These are phyloP conservation scores for Colletotrichum karsti DNA, from an alignment of 2,329 filamentous ascomycete species.

Conservation along the genomic window DNA sequence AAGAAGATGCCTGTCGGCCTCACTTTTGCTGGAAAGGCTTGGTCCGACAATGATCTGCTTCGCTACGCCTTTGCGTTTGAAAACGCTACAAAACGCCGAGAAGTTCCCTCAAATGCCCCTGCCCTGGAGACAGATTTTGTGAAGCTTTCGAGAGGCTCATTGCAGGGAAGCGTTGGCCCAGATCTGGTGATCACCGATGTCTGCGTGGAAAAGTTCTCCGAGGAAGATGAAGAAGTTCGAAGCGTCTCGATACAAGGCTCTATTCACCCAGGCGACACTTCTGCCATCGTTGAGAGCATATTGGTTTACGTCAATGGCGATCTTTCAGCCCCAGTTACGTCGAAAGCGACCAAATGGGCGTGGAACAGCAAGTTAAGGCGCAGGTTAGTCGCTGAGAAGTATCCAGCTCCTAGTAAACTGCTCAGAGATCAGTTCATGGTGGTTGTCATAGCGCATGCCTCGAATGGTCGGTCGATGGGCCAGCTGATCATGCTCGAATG, in stretches of 20 bases:
- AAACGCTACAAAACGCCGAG: background rate
- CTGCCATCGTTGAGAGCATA: background rate
- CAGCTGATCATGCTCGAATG: background rate
- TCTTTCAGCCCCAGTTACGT: background rate
- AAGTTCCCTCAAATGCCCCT: background rate
- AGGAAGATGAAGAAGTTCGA: background rate
- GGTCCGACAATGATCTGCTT: conserved; percentile 47
- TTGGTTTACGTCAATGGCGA: conserved; percentile 3
- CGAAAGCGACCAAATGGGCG: background rate
- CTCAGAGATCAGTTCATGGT: conserved; percentile 17
- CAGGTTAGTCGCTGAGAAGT: background rate
- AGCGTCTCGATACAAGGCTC: background rate
- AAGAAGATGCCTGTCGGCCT: conserved; percentile 60
- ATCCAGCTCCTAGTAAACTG: background rate
- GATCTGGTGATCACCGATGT: background rate
- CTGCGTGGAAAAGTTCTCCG: background rate
- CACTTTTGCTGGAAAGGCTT: conserved; percentile 59
- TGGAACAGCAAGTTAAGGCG: background rate
- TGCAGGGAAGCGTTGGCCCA: background rate
- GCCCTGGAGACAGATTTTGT: background rate
- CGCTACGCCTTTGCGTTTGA: conserved; percentile 27
- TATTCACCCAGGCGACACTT: background rate
- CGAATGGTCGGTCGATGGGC: background rate
- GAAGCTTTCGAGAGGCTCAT: background rate
- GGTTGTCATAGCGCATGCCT: background rate